These are phyloP conservation scores for Dioscorea cayenensis DNA, from an alignment of 116 monocot genomes.

Conservation along the genomic window DNA sequence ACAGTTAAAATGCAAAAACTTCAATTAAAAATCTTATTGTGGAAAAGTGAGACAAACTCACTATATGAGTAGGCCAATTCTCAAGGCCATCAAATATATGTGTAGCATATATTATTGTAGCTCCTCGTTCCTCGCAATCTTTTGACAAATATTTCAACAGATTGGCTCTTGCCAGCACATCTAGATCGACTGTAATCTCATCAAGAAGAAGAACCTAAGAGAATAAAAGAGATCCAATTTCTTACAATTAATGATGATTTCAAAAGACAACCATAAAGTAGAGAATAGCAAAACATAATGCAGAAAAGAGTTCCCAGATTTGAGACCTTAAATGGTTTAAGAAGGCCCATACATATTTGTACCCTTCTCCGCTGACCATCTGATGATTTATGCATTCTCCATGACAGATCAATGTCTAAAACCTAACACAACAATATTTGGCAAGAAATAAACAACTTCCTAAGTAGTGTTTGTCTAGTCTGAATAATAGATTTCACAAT, in stretches of 20 bases:
- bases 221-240: not conserved
- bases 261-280: not conserved
- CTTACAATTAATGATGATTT: not conserved
- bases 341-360: slow-evolving; percentile 97
- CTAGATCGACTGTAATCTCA: slow-evolving; percentile 97
- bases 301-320: not conserved
- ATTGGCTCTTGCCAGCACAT: slow-evolving; percentile 82
- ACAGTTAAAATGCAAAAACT: not conserved
- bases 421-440: slow-evolving; percentile 34
- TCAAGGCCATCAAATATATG: slow-evolving; percentile 99
- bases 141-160: slow-evolving; percentile 82
- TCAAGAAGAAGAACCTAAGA: slow-evolving; percentile 91
- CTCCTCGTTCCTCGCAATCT: slow-evolving; percentile 78
- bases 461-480: no score
- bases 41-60: slow-evolving; percentile 17
- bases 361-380: slow-evolving; percentile 93
- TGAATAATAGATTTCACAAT: no score
- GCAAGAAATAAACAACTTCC: not conserved
- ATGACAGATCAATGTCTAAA: slow-evolving; percentile 85
- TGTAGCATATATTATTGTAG: slow-evolving; percentile 90
- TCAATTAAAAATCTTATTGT: not conserved
- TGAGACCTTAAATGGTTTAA: slow-evolving; percentile 80
- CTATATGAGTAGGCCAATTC: slow-evolving; percentile 92
- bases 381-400: slow-evolving; percentile 87
- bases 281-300: not conserved